Evolutionary conservation across 805 yeast genomes (phyloP), one percentile per base, ranked within the genome.

Genomic region (Schwanniomyces pseudopolymorphus): DNA sequence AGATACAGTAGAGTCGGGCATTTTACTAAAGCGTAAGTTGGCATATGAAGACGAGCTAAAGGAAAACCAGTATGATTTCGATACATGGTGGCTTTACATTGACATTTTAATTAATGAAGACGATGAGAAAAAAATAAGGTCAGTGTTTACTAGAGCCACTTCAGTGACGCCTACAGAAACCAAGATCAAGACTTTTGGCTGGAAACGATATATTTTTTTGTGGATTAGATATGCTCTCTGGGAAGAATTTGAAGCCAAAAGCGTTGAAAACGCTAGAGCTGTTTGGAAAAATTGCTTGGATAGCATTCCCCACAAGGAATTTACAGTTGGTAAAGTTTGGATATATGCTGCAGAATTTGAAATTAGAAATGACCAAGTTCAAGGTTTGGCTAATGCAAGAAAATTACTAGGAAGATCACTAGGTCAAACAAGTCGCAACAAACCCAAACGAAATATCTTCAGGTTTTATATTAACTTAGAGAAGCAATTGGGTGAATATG

Each of bases 11-110:
- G 84, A 82, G 50, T 55, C 61, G 3, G 78, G 81, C 2, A 70
- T 85, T 0, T 49, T 79, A 14, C 51, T 65, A 2, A 85, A 85
- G 55, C 68, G 96, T 47, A 77, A 74, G 49, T 61, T 71, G 5
- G 70, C 69, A 44, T 88, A 86, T 59, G 83, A 84, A 55, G 60
- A 66, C 2, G 69, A 66, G 17, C 54, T 87, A 11, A 48, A 58
- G 5, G 53, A 58, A 9, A 70, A 78, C 43, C 83, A 89, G 0
- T 35, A 46, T 0, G 87, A 88, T 64, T 83, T 81, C 61, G 94
- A 87, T 56, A 67, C 82, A 0, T 91, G 98, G 97, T 90, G 96
- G 92, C 60, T 79, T 0, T 84, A 83, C 56, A 48, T 89, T 1
- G 71, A 77, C 10, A 58, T 88, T 20, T 55, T 82, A 10, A 77